Conservation (phyloP, 2,329 filamentous ascomycete species). For the Colletotrichum sp. region DNA sequence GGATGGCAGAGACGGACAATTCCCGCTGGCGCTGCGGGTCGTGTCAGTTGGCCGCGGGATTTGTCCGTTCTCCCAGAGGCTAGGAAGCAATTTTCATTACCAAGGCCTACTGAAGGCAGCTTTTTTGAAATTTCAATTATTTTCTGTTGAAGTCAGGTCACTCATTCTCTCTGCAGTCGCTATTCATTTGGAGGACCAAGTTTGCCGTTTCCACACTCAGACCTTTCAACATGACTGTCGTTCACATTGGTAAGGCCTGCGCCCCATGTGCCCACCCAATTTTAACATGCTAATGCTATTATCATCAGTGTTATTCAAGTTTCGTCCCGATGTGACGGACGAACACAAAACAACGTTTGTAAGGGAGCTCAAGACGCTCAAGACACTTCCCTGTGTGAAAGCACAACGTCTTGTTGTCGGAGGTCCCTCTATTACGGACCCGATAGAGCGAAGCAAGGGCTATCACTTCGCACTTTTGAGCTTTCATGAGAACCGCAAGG, state of each 20-base stretch:
- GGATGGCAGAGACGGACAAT: not conserved
- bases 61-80: not conserved
- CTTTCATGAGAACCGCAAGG: conserved; percentile 50
- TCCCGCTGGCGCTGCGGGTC: accelerated
- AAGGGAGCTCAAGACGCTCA: conserved; percentile 52
- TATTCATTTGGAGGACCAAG: accelerated
- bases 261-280: not conserved
- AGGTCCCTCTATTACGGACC: conserved; percentile 56
- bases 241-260: conserved; percentile 36
- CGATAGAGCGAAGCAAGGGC: conserved; percentile 57
- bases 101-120: accelerated
- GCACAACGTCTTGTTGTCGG: conserved; percentile 54
- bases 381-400: conserved; percentile 51
- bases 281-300: not conserved
- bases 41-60: not conserved
- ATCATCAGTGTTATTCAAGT: conserved; percentile 53
- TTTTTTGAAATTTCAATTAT: not conserved
- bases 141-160: accelerated
- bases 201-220: accelerated
- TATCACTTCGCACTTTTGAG: conserved; percentile 57
- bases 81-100: accelerated
- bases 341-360: conserved; percentile 51
- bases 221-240: conserved; percentile 32
- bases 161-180: not conserved
- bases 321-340: conserved; percentile 43